Conservation (phyloP, 2,329 filamentous ascomycete species). For the Alternaria arborescens region DNA sequence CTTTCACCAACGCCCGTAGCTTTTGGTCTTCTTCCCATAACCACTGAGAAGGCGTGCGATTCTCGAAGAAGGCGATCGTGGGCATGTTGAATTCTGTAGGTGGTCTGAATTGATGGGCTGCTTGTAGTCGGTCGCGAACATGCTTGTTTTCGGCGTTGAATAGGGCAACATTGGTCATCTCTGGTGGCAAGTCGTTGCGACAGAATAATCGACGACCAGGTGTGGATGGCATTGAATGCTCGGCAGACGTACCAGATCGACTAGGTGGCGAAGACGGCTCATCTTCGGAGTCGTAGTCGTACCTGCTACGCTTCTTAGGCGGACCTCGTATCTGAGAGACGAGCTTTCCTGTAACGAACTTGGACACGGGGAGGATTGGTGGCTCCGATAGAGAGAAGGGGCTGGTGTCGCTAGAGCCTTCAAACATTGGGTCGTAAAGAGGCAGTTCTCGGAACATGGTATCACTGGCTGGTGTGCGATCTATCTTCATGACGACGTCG, state of each 20-base stretch:
- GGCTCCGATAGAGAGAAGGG: conserved; percentile 46
- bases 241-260: conserved; percentile 53
- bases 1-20: conserved; percentile 81
- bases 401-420: conserved; percentile 43
- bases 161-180: conserved; percentile 80
- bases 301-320: conserved; percentile 81
- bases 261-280: conserved; percentile 53
- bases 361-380: conserved; percentile 83
- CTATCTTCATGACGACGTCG: conserved; percentile 80
- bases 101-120: conserved; percentile 90
- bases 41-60: conserved; percentile 88
- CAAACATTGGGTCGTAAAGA: conserved; percentile 67
- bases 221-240: conserved; percentile 53
- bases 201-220: conserved; percentile 51
- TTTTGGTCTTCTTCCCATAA: conserved; percentile 89
- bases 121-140: conserved; percentile 88
- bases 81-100: conserved; percentile 94
- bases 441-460: conserved; percentile 82
- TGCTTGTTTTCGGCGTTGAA: conserved; percentile 90
- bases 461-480: conserved; percentile 77
- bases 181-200: conserved; percentile 66
- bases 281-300: conserved; percentile 78
- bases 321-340: conserved; percentile 71
- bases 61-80: conserved; percentile 87
- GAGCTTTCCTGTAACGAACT: conserved; percentile 84